Percentiles rank a stretch among this genome's conserved stretches.
Conservation (phyloP, 2,329 filamentous ascomycete genomes). For the Rhexocercosporidium sp. region DNA sequence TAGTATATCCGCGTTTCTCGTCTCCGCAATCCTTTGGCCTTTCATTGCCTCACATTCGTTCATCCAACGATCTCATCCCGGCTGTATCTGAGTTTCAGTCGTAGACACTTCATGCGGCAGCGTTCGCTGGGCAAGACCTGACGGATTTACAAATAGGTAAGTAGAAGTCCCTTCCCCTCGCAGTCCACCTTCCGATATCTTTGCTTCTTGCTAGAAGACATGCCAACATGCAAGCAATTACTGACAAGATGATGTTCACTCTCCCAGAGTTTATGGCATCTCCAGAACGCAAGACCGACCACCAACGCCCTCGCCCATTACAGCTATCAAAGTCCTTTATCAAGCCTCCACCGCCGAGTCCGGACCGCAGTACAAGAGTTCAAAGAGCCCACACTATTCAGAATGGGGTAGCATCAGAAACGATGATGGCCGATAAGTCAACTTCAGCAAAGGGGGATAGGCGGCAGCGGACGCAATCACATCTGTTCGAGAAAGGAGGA, state of each 20-base stretch:
- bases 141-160: slow-evolving; percentile 21
- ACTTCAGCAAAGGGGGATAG: slow-evolving; percentile 19
- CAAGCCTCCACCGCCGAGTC: slow-evolving; percentile 39
- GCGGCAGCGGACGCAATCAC: slow-evolving; percentile 32
- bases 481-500: slow-evolving; percentile 47
- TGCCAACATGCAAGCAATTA: slow-evolving; percentile 31
- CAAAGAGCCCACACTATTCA: slow-evolving; percentile 41
- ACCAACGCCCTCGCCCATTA: slow-evolving; percentile 40
- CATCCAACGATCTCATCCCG: slow-evolving; percentile 30
- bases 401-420: slow-evolving; percentile 35
- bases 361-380: slow-evolving; percentile 30
- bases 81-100: slow-evolving; percentile 39
- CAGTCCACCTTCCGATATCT: slow-evolving; percentile 1
- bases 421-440: slow-evolving; percentile 26
- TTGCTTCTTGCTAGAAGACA: background rate
- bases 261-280: slow-evolving; percentile 43
- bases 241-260: slow-evolving; percentile 40
- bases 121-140: slow-evolving; percentile 26
- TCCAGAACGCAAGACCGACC: slow-evolving; percentile 31
- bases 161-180: slow-evolving; percentile 16
- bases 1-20: slow-evolving; percentile 24
- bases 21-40: slow-evolving; percentile 23
- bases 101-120: slow-evolving; percentile 39
- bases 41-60: slow-evolving; percentile 34
- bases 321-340: slow-evolving; percentile 48